Conservation (phyloP, 1,284 basidiomycete species). For the Cystobasidium sp. region DNA sequence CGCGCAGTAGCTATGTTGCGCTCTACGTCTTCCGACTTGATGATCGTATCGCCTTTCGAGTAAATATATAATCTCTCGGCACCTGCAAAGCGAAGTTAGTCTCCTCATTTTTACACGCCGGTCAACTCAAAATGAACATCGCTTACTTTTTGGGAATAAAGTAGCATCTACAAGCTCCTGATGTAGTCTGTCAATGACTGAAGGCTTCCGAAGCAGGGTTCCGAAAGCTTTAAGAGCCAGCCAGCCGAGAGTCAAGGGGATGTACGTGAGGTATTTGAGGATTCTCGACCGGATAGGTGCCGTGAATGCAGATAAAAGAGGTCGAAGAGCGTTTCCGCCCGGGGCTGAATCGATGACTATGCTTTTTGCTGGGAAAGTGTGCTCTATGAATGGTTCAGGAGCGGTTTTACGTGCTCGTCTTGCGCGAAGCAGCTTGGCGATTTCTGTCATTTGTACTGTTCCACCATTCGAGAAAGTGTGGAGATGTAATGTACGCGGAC, state of each 20-base stretch:
- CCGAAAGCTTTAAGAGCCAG: background rate
- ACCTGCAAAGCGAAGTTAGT: background rate
- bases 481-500: constrained; percentile 4
- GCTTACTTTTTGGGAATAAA: constrained; percentile 9
- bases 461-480: constrained; percentile 41
- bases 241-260: constrained; percentile 12
- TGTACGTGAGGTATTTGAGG: background rate
- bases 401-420: background rate
- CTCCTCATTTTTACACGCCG: background rate
- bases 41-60: constrained; percentile 28
- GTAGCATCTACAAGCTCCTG: constrained; percentile 21
- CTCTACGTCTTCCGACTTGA: constrained; percentile 31
- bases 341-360: constrained; percentile 40
- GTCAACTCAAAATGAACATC: background rate
- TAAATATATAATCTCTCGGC: constrained; percentile 40
- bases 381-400: background rate
- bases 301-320: constrained; percentile 36
- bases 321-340: constrained; percentile 21
- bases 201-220: constrained; percentile 1
- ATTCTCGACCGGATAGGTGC: constrained; percentile 8
- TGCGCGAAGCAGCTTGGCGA: constrained; percentile 16
- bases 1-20: constrained; percentile 19
- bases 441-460: constrained; percentile 17
- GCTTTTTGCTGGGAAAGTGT: constrained; percentile 18
- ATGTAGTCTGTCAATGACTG: constrained; percentile 20